Base-by-base conservation (phyloP, 768 basidiomycete genomes). In the Boletus eberwhitei region DNA sequence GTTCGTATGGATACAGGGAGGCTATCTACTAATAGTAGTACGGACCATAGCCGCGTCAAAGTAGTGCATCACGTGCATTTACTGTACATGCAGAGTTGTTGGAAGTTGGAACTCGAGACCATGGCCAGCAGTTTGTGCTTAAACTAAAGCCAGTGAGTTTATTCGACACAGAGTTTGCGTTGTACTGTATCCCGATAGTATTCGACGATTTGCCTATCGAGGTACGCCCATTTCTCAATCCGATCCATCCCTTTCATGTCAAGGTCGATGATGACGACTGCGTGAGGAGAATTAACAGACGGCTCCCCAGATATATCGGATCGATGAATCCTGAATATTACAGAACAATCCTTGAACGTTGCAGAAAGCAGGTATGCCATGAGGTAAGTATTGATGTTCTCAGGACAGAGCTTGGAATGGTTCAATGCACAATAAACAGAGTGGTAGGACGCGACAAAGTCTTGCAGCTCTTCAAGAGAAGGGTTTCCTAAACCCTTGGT, bases 291-390 rank as follows among this genome's bases (percentile, higher is more conserved):
- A 42, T 37, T 50, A 29, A 39, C 74, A 55, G 55, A 80, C 70
- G 44, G 75, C 64, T 22, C 17, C 13, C 43, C 50, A 45, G 42
- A 40, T 14, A 37, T 31, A 29, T 54, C 52, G 11, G 60, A 44
- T 14, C 44, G 59, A 54, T 40, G 46, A 45, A 63, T 56, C 21
- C 76, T 73, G 36, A 86, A 57, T 50, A 88, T 82, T 50, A 88
- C 54, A 1, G 95, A 97, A 73, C 96, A 99, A 70, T 99, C 96
- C 69, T 99, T 99, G 79, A 99, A 93, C 7, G 90, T 90, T 24
- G 92, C 92, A 5, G 93, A 93, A 48, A 98, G 85, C 21, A 93
- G 74, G 69, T 91, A 91, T 8, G 90, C 86, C 44, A 90, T 72
- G 39, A 85, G 65, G 59, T 87, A 82, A 60, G 88, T 81, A 38